These are phyloP conservation scores for Hyparrhenia diplandra DNA, from an alignment of 176 grass and related monocot species.

Conservation along the genomic window DNA sequence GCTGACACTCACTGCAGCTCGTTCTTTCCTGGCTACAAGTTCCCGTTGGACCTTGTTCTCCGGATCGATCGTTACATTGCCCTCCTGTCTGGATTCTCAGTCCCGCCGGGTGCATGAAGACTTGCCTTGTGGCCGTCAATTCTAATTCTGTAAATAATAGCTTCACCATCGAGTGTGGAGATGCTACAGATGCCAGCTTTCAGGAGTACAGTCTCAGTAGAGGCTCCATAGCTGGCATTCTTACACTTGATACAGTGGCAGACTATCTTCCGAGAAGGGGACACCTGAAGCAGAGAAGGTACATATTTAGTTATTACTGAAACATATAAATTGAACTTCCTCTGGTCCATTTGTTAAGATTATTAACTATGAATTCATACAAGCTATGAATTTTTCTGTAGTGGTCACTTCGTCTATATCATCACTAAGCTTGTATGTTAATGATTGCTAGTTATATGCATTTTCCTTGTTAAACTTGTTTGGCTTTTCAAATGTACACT, in stretches of 20 bases:
- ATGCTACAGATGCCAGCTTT: slow-evolving; percentile 42
- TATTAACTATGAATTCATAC: background rate
- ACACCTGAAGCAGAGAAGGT: slow-evolving; percentile 84
- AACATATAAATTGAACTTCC: background rate
- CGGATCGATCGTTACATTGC: slow-evolving; percentile 75
- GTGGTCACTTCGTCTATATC: background rate
- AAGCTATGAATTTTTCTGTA: background rate
- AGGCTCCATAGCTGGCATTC: slow-evolving; percentile 68
- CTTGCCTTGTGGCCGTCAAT: slow-evolving; percentile 74
- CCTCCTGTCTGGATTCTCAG: slow-evolving; percentile 66
- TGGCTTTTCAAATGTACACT: background rate
- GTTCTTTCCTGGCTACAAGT: slow-evolving; percentile 82
- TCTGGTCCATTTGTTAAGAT: background rate
- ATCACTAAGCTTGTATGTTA: background rate
- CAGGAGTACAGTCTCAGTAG: slow-evolving; percentile 50
- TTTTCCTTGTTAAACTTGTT: background rate
- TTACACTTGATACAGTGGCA: slow-evolving; percentile 73
- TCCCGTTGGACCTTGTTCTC: slow-evolving; percentile 81
- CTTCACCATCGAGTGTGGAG: slow-evolving; percentile 47
- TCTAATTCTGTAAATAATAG: slow-evolving; percentile 19
- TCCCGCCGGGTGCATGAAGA: slow-evolving; percentile 81
- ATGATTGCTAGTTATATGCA: slow-evolving; percentile 8
- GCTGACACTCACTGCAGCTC: slow-evolving; percentile 94
- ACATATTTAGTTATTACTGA: slow-evolving; percentile 21
- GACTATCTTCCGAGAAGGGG: slow-evolving; percentile 95